Conservation (phyloP, 345 rosid genomes). For the Bretschneidera sinensis region DNA sequence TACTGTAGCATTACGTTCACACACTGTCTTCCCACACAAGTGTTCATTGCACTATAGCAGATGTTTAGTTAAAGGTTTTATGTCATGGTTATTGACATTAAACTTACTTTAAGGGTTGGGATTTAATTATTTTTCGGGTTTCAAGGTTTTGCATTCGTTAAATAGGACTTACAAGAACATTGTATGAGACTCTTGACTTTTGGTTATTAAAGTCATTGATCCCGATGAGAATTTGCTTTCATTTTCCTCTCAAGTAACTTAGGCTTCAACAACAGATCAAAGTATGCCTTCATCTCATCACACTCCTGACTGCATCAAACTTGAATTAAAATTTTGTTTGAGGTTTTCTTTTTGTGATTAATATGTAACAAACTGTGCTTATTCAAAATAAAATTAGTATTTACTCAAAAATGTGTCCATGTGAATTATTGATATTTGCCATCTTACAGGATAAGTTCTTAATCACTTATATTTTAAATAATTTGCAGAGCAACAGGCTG, state of each 20-base stretch:
- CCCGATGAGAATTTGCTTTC: neutral
- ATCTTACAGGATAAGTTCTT: conserved; percentile 2
- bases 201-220: neutral
- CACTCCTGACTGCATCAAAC: neutral
- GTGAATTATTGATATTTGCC: no score
- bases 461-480: conserved; percentile 14
- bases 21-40: neutral
- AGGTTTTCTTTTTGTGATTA: neutral
- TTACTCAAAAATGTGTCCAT: no score
- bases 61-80: neutral
- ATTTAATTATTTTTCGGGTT: no score
- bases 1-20: neutral
- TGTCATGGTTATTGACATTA: neutral
- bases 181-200: neutral
- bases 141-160: no score
- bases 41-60: neutral
- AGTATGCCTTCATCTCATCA: no score
- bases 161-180: neutral
- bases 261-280: no score
- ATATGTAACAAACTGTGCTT: no score
- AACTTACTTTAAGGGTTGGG: neutral
- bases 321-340: neutral
- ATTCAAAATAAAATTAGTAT: no score
- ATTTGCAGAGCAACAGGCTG: conserved; percentile 56
- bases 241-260: no score